phyloP scores from a whole-genome alignment of 2,329 filamentous ascomycete species.

The Paraphoma chrysanthemicola region DNA sequence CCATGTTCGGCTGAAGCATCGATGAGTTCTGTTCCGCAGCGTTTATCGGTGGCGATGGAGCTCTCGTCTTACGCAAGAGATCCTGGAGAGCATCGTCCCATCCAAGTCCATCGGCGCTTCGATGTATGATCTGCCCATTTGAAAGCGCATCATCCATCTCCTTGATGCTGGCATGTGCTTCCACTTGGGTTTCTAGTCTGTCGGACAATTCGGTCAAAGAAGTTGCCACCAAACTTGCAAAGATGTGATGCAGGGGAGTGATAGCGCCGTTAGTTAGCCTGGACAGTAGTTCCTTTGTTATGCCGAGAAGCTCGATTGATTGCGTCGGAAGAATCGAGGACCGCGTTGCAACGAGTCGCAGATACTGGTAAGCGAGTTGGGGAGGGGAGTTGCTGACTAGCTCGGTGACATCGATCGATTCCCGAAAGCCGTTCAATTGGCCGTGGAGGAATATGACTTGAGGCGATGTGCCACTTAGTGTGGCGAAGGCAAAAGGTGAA shows the following conservation, averaged over 20 bases:
- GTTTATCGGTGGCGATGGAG: constrained; percentile 24
- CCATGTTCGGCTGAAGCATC: constrained; percentile 44
- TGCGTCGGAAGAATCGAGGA: constrained; percentile 27
- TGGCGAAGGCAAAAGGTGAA: constrained; percentile 35
- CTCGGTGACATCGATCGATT: constrained; percentile 40
- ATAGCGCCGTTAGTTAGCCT: constrained; percentile 33
- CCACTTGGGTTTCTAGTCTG: constrained; percentile 43
- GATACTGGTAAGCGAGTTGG: constrained; percentile 45
- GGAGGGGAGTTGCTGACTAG: constrained; percentile 38
- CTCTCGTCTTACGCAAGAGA: constrained; percentile 38
- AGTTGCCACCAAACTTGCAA: constrained; percentile 44
- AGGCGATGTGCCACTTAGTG: constrained; percentile 32
- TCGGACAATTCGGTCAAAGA: constrained; percentile 44
- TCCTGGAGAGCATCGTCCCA: constrained; percentile 47
- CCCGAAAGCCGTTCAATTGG: constrained; percentile 37
- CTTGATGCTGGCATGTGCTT: constrained; percentile 45
- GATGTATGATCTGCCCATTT: constrained; percentile 41
- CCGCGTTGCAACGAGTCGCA: constrained; percentile 42
- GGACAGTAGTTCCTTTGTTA: constrained; percentile 38
- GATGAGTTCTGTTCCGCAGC: constrained; percentile 32
- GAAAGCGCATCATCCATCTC: constrained; percentile 43
- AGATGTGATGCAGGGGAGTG: constrained; percentile 46
- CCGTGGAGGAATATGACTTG: constrained; percentile 38
- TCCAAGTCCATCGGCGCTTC: constrained; percentile 36
- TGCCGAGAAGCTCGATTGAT: constrained; percentile 32